These are phyloP conservation scores for Ogataea henricii DNA, from an alignment of 805 yeast genomes.

Conservation along the genomic window DNA sequence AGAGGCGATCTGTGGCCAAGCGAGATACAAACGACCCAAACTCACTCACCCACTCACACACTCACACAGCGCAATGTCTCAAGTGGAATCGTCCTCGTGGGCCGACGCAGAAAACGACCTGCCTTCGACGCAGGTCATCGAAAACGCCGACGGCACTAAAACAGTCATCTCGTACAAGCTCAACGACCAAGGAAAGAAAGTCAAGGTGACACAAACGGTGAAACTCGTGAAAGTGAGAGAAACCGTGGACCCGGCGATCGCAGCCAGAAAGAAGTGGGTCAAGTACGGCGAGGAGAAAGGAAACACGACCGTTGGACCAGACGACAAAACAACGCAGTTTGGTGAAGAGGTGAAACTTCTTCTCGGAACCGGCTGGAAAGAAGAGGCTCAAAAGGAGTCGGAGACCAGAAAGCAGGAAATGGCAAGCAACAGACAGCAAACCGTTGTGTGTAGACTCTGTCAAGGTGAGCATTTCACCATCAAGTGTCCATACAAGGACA, in stretches of 20 bases:
- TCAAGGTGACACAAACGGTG: slow-evolving; percentile 83
- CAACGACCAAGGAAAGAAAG: slow-evolving; percentile 79
- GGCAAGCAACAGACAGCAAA: slow-evolving; percentile 57
- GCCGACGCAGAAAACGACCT: slow-evolving; percentile 72
- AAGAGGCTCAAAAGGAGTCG: slow-evolving; percentile 72
- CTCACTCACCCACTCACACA: neutral
- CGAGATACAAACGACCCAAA: neutral
- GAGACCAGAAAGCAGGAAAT: slow-evolving; percentile 47
- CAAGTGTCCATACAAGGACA: slow-evolving; percentile 94
- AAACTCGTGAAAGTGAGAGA: slow-evolving; percentile 76
- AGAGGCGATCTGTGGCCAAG: too few relatives aligned
- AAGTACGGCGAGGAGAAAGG: slow-evolving; percentile 82
- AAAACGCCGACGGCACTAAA: slow-evolving; percentile 86
- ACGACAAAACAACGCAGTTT: slow-evolving; percentile 80
- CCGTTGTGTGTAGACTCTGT: slow-evolving; percentile 81
- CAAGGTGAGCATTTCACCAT: slow-evolving; percentile 91
- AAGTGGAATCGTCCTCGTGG: slow-evolving; percentile 46
- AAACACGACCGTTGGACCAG: slow-evolving; percentile 79
- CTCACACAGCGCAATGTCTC: slow-evolving; percentile 14
- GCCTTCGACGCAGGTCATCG: slow-evolving; percentile 71
- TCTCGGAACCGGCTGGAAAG: slow-evolving; percentile 77
- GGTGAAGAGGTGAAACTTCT: slow-evolving; percentile 82
- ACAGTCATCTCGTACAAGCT: slow-evolving; percentile 77
- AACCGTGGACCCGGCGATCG: slow-evolving; percentile 80
- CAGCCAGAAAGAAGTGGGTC: slow-evolving; percentile 84